Conservation (phyloP, 495 filamentous ascomycete genomes). For the Darksidea phi region DNA sequence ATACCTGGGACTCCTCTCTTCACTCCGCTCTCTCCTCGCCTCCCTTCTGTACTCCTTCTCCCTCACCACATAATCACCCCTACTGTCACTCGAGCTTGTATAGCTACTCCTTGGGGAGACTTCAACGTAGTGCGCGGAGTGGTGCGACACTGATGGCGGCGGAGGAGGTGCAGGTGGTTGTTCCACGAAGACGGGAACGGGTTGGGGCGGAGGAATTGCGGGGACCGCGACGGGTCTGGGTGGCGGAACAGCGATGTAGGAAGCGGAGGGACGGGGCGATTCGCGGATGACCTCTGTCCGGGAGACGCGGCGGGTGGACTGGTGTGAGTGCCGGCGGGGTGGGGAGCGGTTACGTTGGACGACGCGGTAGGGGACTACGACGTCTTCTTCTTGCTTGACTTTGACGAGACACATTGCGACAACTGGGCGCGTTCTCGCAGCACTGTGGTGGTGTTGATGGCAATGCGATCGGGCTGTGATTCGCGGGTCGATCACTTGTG, state of each 20-base stretch:
- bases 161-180: conserved; percentile 32
- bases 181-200: conserved; percentile 37
- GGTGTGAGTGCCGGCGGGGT: conserved; percentile 20
- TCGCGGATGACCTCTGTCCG: conserved; percentile 35
- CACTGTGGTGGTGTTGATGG: background rate
- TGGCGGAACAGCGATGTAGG: conserved; percentile 25
- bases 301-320: conserved; percentile 22
- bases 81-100: conserved; percentile 20
- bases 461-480: conserved; percentile 27
- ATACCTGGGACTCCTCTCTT: conserved; percentile 32
- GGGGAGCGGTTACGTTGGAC: conserved; percentile 21
- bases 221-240: conserved; percentile 23
- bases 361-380: conserved; percentile 33
- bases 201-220: conserved; percentile 37
- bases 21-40: conserved; percentile 32
- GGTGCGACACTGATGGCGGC: conserved; percentile 19
- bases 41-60: conserved; percentile 39
- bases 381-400: conserved; percentile 42
- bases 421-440: background rate
- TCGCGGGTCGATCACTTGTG: conserved; percentile 21
- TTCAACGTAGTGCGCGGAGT: conserved; percentile 40
- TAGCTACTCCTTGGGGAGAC: conserved; percentile 37
- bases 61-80: conserved; percentile 36
- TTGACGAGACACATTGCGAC: conserved; percentile 44
- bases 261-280: conserved; percentile 27